These are phyloP conservation scores for Nitzschia putrida DNA, from an alignment of 108 stramenopile species.

Conservation along the genomic window DNA sequence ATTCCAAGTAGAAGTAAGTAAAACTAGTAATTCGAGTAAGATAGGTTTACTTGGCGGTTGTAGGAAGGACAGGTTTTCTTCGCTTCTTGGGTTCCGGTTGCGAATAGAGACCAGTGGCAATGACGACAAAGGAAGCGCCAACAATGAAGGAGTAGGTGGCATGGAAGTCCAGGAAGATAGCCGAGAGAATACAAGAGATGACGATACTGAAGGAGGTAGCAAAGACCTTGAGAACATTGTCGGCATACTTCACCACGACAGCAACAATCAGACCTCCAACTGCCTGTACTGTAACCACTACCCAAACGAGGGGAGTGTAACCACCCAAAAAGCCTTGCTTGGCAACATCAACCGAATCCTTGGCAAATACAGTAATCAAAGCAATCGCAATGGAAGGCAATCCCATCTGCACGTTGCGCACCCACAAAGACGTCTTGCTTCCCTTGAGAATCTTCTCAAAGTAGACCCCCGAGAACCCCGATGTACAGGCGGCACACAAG, in stretches of 20 bases:
- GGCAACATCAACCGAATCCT: conserved; percentile 62
- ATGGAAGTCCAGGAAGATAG: conserved; percentile 89
- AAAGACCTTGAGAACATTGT: conserved; percentile 96
- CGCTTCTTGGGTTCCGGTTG: conserved; percentile 52
- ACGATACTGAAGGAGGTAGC: conserved; percentile 94
- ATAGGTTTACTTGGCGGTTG: conserved; percentile 21
- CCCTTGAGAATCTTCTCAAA: conserved; percentile 97
- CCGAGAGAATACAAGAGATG: conserved; percentile 85
- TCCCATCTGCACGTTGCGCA: conserved; percentile 98
- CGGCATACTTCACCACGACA: conserved; percentile 95
- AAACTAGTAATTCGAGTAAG: background rate
- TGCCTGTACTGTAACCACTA: conserved; percentile 90
- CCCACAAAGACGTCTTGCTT: conserved; percentile 84
- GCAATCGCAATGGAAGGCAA: conserved; percentile 87
- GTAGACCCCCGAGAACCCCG: conserved; percentile 96
- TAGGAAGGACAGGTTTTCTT: conserved; percentile 40
- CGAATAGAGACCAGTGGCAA: conserved; percentile 76
- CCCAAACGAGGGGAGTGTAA: conserved; percentile 82
- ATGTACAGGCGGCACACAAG: conserved; percentile 90
- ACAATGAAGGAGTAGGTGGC: conserved; percentile 64
- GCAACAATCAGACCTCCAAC: conserved; percentile 96
- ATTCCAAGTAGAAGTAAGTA: too few species aligned
- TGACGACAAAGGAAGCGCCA: conserved; percentile 73
- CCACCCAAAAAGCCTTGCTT: conserved; percentile 90
- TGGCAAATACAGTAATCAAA: conserved; percentile 63